A percentile compares a stretch with the other conserved stretches of the same genome.
phyloP scores from a whole-genome alignment of 331 rosid genomes.

The Acacia concinna region DNA sequence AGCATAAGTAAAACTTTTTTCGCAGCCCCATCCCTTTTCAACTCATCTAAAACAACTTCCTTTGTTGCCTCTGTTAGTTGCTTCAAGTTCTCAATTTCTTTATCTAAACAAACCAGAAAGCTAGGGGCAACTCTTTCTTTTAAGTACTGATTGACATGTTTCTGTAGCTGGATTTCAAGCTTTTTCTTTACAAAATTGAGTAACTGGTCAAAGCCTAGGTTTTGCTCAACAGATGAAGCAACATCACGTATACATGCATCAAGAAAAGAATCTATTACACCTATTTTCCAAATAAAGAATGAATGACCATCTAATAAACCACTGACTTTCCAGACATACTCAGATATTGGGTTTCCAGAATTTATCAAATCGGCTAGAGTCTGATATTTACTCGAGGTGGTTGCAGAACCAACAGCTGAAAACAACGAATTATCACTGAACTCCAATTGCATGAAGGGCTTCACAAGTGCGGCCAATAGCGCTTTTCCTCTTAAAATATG shows the following conservation, averaged over 20 bases:
- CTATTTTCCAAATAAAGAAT: slow-evolving; percentile 89
- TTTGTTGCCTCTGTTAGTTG: slow-evolving; percentile 58
- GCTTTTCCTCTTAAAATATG: slow-evolving; percentile 56
- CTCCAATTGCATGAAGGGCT: slow-evolving; percentile 80
- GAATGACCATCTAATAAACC: slow-evolving; percentile 62
- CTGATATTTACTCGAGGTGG: slow-evolving; percentile 49
- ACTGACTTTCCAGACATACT: slow-evolving; percentile 79
- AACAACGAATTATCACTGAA: slow-evolving; percentile 60
- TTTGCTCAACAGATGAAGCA: slow-evolving; percentile 83
- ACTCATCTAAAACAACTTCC: slow-evolving; percentile 55
- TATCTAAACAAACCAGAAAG: slow-evolving; percentile 71
- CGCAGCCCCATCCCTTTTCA: slow-evolving; percentile 60
- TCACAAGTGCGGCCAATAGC: slow-evolving; percentile 60
- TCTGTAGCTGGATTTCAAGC: slow-evolving; percentile 85
- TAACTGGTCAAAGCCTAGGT: slow-evolving; percentile 86
- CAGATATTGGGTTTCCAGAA: slow-evolving; percentile 81
- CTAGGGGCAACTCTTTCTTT: slow-evolving; percentile 72
- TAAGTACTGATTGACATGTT: slow-evolving; percentile 64
- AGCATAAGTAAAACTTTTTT: slow-evolving; percentile 73
- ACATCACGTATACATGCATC: slow-evolving; percentile 84
- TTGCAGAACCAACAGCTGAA: slow-evolving; percentile 53
- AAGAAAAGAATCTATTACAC: slow-evolving; percentile 81
- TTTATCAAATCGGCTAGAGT: slow-evolving; percentile 58
- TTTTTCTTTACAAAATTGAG: slow-evolving; percentile 75
- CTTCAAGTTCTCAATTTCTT: slow-evolving; percentile 69